phyloP scores from a whole-genome alignment of 148 eudicot species.

The Vaccinium corymbosum region DNA sequence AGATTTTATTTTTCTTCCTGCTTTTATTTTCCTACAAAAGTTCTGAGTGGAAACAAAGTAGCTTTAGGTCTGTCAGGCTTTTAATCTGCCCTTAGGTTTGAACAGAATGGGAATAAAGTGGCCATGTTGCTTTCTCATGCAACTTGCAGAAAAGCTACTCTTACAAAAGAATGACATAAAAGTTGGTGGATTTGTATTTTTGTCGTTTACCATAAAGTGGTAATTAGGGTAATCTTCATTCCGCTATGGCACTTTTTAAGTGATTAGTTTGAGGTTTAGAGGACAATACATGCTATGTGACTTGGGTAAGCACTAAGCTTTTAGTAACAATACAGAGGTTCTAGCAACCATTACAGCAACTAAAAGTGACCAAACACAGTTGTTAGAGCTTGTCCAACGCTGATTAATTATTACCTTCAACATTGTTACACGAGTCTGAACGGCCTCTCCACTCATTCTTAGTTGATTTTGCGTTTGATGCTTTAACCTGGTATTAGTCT shows the following conservation, averaged over 20 bases:
- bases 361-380: not conserved
- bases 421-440: too few relatives aligned
- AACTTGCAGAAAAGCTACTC: constrained; percentile 20
- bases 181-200: not conserved
- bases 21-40: not conserved
- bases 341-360: constrained; percentile 8
- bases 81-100: not conserved
- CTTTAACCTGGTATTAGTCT: too few relatives aligned
- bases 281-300: constrained; percentile 7
- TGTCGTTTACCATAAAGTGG: not conserved
- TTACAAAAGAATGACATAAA: not conserved
- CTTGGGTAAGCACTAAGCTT: constrained; percentile 10
- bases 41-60: not conserved
- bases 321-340: constrained; percentile 10
- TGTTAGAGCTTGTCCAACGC: too few relatives aligned
- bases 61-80: constrained; percentile 14
- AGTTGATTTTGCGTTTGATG: too few relatives aligned
- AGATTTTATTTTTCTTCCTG: not conserved
- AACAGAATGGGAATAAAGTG: constrained; percentile 10
- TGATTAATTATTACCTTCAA: too few relatives aligned
- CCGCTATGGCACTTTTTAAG: not conserved
- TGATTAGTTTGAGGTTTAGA: constrained; percentile 17
- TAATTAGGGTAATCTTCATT: constrained; percentile 4
- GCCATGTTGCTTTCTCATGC: constrained; percentile 13
- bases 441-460: too few relatives aligned